Percentiles rank a stretch among this genome's conserved stretches.
Conservation (phyloP, 495 filamentous ascomycete genomes). For the Hyaloscypha variabilis region DNA sequence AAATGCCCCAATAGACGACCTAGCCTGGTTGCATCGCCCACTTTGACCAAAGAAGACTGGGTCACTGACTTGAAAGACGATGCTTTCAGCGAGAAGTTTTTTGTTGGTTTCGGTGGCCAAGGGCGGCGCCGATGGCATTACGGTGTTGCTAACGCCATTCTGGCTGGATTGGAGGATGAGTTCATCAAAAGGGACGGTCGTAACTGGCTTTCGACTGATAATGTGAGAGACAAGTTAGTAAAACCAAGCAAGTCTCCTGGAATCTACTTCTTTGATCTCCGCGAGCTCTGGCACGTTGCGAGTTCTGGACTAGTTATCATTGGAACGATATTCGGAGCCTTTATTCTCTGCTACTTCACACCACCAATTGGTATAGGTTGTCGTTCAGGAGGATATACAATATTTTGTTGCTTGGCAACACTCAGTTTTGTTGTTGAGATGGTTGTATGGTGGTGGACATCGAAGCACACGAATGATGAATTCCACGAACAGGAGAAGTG, state of each 20-base stretch:
- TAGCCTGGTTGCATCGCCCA: too few species aligned
- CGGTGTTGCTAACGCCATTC: not conserved
- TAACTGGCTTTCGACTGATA: too few species aligned
- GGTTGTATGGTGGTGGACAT: not conserved
- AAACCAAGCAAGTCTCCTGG: not conserved
- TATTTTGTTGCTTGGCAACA: not conserved
- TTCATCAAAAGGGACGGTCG: too few species aligned
- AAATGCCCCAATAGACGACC: too few species aligned
- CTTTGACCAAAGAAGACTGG: too few species aligned
- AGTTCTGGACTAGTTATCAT: not conserved
- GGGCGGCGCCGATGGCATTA: not conserved
- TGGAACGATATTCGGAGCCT: not conserved
- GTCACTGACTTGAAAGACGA: too few species aligned
- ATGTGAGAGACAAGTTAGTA: not conserved
- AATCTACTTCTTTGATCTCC: not conserved
- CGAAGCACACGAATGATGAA: not conserved
- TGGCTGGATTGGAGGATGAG: not conserved
- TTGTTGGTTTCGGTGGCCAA: not conserved
- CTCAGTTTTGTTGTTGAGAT: not conserved
- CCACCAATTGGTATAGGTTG: slow-evolving; percentile 1
- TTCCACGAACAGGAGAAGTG: not conserved
- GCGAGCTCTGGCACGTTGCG: not conserved
- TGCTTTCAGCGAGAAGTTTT: too few species aligned
- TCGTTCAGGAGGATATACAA: not conserved
- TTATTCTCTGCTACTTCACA: slow-evolving; percentile 1